phyloP scores from a whole-genome alignment of 164 flowering plant genomes.

The grape (Vitis vinifera) region ASM3070453v1 NC_081818.1:590001-590500 shows the following conservation, averaged over 20 bases:
- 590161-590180: too few relatives aligned
- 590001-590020: too few relatives aligned
- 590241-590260: neutral
- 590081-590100: too few relatives aligned
- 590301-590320: neutral
- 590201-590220: neutral
- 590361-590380: neutral
- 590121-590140: too few relatives aligned
- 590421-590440: neutral
- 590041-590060: too few relatives aligned
- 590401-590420: neutral
- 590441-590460: neutral
- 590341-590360: neutral
- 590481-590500: neutral
- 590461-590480: too few relatives aligned
- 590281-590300: neutral
- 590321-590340: fast-evolving
- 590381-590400: neutral
- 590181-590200: too few relatives aligned
- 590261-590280: too few relatives aligned
- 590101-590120: too few relatives aligned
- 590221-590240: neutral
- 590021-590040: too few relatives aligned
- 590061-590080: too few relatives aligned
- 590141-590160: too few relatives aligned